phyloP scores from a whole-genome alignment of 805 yeast species.

The Wickerhamiella azyma region DNA sequence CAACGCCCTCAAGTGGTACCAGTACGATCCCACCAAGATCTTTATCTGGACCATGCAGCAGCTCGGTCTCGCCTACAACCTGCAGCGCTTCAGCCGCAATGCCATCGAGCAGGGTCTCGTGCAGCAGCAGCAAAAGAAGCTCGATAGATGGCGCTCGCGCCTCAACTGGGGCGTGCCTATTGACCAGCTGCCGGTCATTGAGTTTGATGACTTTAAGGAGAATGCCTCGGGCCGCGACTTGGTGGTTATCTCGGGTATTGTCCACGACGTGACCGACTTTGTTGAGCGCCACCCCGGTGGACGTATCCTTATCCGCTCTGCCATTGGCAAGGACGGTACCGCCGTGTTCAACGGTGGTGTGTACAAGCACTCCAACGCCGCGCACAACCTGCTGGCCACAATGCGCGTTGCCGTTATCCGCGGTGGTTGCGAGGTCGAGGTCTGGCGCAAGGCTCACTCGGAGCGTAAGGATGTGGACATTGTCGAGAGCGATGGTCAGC shows the following conservation, averaged over 20 bases:
- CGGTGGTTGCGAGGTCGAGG: constrained; percentile 67
- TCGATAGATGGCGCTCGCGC: constrained; percentile 62
- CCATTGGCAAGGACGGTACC: constrained; percentile 88
- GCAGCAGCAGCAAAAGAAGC: constrained; percentile 68
- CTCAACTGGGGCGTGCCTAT: constrained; percentile 93
- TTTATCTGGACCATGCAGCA: constrained; percentile 38
- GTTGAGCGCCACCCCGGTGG: constrained; percentile 94
- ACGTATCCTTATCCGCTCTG: constrained; percentile 55
- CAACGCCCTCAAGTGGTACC: constrained; percentile 54
- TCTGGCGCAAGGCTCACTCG: constrained; percentile 61
- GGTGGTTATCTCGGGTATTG: constrained; percentile 78
- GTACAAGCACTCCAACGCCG: constrained; percentile 85
- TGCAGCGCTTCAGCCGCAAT: constrained; percentile 43
- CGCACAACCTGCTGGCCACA: constrained; percentile 76
- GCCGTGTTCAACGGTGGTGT: constrained; percentile 93
- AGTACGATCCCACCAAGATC: constrained; percentile 83
- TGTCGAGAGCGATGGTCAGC: constrained; percentile 41
- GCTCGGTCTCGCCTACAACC: constrained; percentile 45
- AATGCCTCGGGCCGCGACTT: constrained; percentile 44
- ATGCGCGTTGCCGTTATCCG: constrained; percentile 84
- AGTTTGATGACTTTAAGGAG: constrained; percentile 39
- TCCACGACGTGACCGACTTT: constrained; percentile 86
- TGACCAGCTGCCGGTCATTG: constrained; percentile 62
- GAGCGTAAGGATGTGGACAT: constrained; percentile 52
- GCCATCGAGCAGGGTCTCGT: constrained; percentile 58